Percentiles rank a stretch among this genome's conserved stretches.
Conservation (phyloP, 1,284 basidiomycete species). For the Cryptococcus sp. region DNA sequence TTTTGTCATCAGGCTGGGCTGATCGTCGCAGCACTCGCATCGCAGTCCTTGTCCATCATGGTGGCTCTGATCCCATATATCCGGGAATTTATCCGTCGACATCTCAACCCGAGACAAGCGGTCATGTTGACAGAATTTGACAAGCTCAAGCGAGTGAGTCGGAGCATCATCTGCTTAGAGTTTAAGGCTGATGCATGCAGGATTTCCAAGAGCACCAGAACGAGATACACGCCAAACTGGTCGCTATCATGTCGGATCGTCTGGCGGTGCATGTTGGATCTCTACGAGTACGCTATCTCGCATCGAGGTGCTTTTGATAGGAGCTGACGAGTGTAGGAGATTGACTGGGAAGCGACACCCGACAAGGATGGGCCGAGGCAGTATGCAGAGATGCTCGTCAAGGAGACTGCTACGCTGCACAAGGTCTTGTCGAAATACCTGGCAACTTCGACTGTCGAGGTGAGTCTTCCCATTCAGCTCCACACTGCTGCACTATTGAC, state of each 20-base stretch:
- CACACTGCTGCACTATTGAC: background rate
- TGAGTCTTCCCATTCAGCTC: constrained; percentile 43
- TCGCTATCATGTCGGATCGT: constrained; percentile 97
- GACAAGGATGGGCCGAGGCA: constrained; percentile 51
- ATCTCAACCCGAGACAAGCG: constrained; percentile 85
- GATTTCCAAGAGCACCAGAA: constrained; percentile 99
- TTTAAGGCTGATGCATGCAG: too few relatives aligned
- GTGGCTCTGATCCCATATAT: constrained; percentile 95
- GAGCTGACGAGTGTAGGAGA: constrained; percentile 50
- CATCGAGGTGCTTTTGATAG: background rate
- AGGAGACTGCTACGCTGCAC: constrained; percentile 92
- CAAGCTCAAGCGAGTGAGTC: constrained; percentile 81
- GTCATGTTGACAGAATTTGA: constrained; percentile 98
- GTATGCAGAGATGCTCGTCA: constrained; percentile 87
- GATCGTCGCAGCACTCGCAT: constrained; percentile 68
- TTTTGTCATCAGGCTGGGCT: background rate
- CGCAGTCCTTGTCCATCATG: constrained; percentile 89
- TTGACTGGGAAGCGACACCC: constrained; percentile 67
- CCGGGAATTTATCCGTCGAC: constrained; percentile 85
- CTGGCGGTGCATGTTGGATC: constrained; percentile 67
- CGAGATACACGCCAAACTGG: constrained; percentile 95
- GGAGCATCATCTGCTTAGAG: background rate
- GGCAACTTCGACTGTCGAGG: constrained; percentile 68
- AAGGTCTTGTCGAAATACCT: constrained; percentile 93
- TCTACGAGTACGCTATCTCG: constrained; percentile 26